Percentiles rank a stretch among this genome's conserved stretches.
These are phyloP conservation scores for Xylariomycetidae sp. DNA, from an alignment of 2,329 filamentous ascomycete genomes.

Conservation along the genomic window DNA sequence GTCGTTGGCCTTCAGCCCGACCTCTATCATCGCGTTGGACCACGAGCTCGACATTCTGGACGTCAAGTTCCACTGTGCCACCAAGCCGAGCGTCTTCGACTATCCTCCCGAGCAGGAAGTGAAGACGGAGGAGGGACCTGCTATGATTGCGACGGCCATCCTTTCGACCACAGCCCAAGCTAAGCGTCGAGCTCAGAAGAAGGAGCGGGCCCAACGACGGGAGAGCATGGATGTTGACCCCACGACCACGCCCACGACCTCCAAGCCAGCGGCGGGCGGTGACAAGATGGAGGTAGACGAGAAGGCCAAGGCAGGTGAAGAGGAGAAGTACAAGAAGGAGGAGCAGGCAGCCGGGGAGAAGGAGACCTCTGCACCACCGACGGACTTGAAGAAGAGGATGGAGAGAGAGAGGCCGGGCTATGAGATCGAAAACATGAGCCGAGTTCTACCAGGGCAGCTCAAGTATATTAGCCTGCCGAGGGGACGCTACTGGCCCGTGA, in stretches of 20 bases:
- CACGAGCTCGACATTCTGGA: constrained; percentile 87
- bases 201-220: constrained; percentile 80
- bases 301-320: constrained; percentile 44
- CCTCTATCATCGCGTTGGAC: constrained; percentile 89
- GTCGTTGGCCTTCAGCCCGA: constrained; percentile 92
- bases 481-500: constrained; percentile 86
- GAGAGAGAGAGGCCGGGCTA: constrained; percentile 97
- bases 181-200: constrained; percentile 88
- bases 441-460: constrained; percentile 85
- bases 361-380: constrained; percentile 43
- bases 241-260: constrained; percentile 67
- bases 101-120: constrained; percentile 96
- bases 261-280: constrained; percentile 42
- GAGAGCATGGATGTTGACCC: constrained; percentile 96
- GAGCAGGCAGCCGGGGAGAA: constrained; percentile 49
- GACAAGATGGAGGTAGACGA: constrained; percentile 90
- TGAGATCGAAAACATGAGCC: constrained; percentile 93
- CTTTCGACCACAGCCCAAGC: constrained; percentile 95
- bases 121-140: constrained; percentile 87
- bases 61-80: constrained; percentile 95
- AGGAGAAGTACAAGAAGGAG: constrained; percentile 57
- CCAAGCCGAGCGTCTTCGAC: constrained; percentile 90
- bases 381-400: constrained; percentile 74
- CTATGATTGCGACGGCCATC: constrained; percentile 91
- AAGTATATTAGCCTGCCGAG: constrained; percentile 93